These are phyloP conservation scores for Monosporascus sp. DNA, from an alignment of 2,329 filamentous ascomycete species.

Conservation along the genomic window DNA sequence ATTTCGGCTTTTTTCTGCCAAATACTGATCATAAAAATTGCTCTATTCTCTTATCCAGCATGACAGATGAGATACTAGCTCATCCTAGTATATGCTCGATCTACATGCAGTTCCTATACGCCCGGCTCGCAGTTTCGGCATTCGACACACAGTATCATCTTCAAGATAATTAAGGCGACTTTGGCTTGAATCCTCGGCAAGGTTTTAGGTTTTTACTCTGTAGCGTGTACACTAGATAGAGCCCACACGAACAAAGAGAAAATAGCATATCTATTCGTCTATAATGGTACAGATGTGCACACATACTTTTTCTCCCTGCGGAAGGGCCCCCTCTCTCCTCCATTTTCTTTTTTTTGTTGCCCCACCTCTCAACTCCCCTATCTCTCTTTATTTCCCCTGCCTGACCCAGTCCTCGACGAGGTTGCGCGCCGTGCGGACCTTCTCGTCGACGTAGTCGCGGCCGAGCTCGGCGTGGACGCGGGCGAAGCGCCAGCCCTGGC, in stretches of 20 bases:
- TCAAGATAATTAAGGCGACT: too few species aligned
- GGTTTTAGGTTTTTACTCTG: too few species aligned
- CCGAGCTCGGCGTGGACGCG: conserved; percentile 68
- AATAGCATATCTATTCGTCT: conserved; percentile 20
- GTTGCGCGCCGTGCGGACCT: conserved; percentile 70
- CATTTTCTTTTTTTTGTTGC: background rate
- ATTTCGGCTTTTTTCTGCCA: too few species aligned
- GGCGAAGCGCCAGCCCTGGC: conserved; percentile 66
- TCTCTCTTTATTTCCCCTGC: conserved; percentile 66
- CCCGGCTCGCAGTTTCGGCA: too few species aligned
- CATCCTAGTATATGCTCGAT: too few species aligned
- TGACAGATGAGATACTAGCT: too few species aligned
- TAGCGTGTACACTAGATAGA: background rate
- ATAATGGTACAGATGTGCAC: conserved; percentile 25
- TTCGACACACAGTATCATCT: too few species aligned
- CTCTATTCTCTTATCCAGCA: too few species aligned
- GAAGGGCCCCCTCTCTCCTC: background rate
- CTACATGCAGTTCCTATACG: too few species aligned
- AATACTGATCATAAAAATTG: too few species aligned
- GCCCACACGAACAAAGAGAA: background rate
- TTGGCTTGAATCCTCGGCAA: too few species aligned
- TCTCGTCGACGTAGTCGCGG: conserved; percentile 70
- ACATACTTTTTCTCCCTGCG: background rate
- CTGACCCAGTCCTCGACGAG: conserved; percentile 83
- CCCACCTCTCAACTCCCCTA: background rate